A percentile compares a stretch with the other conserved stretches of the same genome.
These are phyloP conservation scores for Guyanaporus albipodus DNA, from an alignment of 768 basidiomycete genomes.

Conservation along the genomic window DNA sequence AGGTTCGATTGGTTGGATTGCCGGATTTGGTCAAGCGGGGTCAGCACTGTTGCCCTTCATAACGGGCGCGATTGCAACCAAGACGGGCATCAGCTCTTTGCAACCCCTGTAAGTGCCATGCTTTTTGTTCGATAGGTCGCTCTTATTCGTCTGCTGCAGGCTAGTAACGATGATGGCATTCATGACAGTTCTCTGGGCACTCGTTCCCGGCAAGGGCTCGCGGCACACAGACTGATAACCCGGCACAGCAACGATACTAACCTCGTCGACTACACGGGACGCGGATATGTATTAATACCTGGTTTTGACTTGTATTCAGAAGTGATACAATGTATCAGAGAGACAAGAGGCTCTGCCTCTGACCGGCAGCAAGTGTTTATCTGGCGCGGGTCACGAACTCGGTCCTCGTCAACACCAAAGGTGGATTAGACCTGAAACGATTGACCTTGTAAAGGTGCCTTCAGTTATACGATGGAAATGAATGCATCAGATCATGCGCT, in stretches of 20 bases:
- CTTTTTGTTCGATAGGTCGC: not conserved
- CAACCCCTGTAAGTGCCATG: conserved; percentile 31
- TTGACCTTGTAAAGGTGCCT: too few relatives aligned
- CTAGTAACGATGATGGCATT: conserved; percentile 40
- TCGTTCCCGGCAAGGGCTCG: conserved; percentile 34
- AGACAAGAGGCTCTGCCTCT: too few relatives aligned
- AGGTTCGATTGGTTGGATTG: conserved; percentile 65
- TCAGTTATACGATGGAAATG: too few relatives aligned
- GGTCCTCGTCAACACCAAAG: too few relatives aligned
- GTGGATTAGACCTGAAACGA: too few relatives aligned
- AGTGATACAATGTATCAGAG: not conserved
- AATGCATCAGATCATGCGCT: too few relatives aligned
- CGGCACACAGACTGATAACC: conserved; percentile 15
- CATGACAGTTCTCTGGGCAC: conserved; percentile 40
- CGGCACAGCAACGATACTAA: not conserved
- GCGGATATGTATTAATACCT: not conserved
- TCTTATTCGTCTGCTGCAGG: conserved; percentile 5
- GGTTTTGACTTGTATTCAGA: too few relatives aligned
- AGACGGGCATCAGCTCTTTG: conserved; percentile 46
- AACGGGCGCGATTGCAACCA: conserved; percentile 62
- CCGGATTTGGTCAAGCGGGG: conserved; percentile 67
- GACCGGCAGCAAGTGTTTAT: too few relatives aligned
- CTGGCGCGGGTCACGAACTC: too few relatives aligned
- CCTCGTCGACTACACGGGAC: not conserved
- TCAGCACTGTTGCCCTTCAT: conserved; percentile 71